Percentiles rank a stretch among this genome's conserved stretches.
Conservation (phyloP, 2,329 filamentous ascomycete genomes). For the Helminthosporium solani region DNA sequence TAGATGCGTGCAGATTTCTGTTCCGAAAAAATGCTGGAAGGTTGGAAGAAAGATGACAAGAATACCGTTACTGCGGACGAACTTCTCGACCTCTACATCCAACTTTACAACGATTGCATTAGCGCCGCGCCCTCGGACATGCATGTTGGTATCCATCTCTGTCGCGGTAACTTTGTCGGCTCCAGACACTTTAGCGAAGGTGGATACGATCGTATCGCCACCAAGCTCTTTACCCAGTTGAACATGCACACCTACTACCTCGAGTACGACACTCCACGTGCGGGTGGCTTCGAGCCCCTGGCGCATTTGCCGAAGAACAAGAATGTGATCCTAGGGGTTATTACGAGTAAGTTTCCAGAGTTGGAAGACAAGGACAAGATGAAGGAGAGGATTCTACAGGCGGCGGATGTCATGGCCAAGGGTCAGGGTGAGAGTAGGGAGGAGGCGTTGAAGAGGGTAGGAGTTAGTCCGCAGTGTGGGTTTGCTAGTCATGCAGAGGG, state of each 20-base stretch:
- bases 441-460: slow-evolving; percentile 65
- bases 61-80: slow-evolving; percentile 67
- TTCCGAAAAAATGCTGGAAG: slow-evolving; percentile 35
- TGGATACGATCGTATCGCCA: slow-evolving; percentile 46
- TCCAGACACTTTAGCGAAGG: slow-evolving; percentile 47
- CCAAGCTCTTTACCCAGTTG: slow-evolving; percentile 29
- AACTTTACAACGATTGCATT: slow-evolving; percentile 70
- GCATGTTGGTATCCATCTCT: slow-evolving; percentile 74
- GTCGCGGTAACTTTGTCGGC: slow-evolving; percentile 51
- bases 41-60: slow-evolving; percentile 56
- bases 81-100: slow-evolving; percentile 71
- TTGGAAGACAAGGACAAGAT: slow-evolving; percentile 46
- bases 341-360: slow-evolving; percentile 46
- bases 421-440: slow-evolving; percentile 63
- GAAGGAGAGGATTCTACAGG: slow-evolving; percentile 43
- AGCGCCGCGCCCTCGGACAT: slow-evolving; percentile 63
- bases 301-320: slow-evolving; percentile 44
- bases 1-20: slow-evolving; percentile 24
- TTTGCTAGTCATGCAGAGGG: slow-evolving; percentile 68
- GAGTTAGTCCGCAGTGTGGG: slow-evolving; percentile 31
- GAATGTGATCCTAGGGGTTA: slow-evolving; percentile 46
- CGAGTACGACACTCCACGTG: slow-evolving; percentile 47
- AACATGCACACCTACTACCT: slow-evolving; percentile 37
- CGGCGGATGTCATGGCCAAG: slow-evolving; percentile 65
- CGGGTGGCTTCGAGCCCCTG: slow-evolving; percentile 47